Percentiles rank a stretch among this genome's conserved stretches.
phyloP scores from a whole-genome alignment of 371 early-diverging fungal species.

The Mucor ambiguus region DNA sequence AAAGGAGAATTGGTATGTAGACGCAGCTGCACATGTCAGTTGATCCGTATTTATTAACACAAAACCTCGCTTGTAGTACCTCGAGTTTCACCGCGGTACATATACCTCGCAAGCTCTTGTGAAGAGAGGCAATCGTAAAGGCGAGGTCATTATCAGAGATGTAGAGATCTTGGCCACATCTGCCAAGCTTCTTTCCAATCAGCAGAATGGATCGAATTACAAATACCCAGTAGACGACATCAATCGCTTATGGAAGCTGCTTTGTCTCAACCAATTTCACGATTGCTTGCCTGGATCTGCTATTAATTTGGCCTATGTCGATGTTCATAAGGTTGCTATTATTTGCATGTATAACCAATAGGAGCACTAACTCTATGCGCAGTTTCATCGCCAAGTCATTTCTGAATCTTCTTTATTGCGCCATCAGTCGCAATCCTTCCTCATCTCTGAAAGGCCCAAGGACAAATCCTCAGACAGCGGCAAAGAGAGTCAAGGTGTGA shows the following conservation, averaged over 20 bases:
- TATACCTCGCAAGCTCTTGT: conserved; percentile 91
- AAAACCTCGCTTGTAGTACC: conserved; percentile 31
- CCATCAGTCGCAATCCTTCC: conserved; percentile 35
- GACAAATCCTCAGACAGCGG: not conserved
- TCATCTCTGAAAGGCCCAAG: conserved; percentile 12
- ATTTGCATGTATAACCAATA: not conserved
- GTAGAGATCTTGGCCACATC: conserved; percentile 75
- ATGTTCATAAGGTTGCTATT: conserved; percentile 66
- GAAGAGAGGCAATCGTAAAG: conserved; percentile 85
- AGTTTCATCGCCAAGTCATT: conserved; percentile 50
- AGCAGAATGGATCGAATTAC: conserved; percentile 11
- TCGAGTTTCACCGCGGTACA: conserved; percentile 97
- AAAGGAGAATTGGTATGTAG: conserved; percentile 86
- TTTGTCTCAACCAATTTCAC: conserved; percentile 97
- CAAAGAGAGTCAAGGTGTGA: conserved; percentile 34
- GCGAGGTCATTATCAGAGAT: conserved; percentile 85
- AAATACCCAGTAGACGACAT: conserved; percentile 73
- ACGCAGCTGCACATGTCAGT: not conserved
- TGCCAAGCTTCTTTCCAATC: conserved; percentile 28
- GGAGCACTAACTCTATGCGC: not conserved
- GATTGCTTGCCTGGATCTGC: conserved; percentile 94
- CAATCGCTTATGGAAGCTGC: conserved; percentile 84
- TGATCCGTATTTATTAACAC: too few relatives aligned
- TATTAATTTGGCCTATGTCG: conserved; percentile 88
- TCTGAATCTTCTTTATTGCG: conserved; percentile 34